Evolutionary conservation across 371 early-diverging fungal species (phyloP).

Genomic region (Mortierella sp.): DNA sequence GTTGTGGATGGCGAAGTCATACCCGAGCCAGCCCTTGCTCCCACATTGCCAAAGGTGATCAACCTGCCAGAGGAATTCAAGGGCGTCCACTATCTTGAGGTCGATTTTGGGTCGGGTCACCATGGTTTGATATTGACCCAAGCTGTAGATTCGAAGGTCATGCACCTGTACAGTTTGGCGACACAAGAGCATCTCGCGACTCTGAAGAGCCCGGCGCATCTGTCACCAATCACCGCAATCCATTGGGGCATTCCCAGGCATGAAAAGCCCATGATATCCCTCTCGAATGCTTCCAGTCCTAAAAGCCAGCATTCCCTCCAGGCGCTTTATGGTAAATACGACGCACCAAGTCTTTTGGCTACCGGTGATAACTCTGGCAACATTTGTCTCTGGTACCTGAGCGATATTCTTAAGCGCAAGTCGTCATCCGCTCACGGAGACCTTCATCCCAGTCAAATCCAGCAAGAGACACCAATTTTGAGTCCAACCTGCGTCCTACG

Average conservation of each 20-base stretch:
- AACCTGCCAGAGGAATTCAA: conserved; percentile 37
- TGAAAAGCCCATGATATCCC: conserved; percentile 48
- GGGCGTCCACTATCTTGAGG: conserved; percentile 38
- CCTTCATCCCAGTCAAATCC: conserved; percentile 21
- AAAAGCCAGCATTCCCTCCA: neutral
- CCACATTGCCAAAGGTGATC: conserved; percentile 13
- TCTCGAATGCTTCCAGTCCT: conserved; percentile 19
- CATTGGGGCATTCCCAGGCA: conserved; percentile 42
- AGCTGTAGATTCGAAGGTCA: conserved; percentile 21
- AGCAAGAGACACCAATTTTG: neutral
- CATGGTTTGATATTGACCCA: conserved; percentile 36
- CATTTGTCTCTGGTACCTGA: conserved; percentile 51
- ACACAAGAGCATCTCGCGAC: conserved; percentile 32
- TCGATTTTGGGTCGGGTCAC: conserved; percentile 25
- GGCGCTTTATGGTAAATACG: conserved; percentile 19
- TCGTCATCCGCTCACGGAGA: neutral
- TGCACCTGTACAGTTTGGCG: conserved; percentile 43
- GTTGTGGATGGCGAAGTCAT: neutral
- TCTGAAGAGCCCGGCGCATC: conserved; percentile 46
- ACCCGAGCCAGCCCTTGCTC: neutral
- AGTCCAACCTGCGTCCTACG: conserved; percentile 40
- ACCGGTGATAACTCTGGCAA: conserved; percentile 44
- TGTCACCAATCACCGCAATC: conserved; percentile 38
- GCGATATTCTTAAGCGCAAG: conserved; percentile 31
- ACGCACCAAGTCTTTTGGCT: conserved; percentile 33